Conservation (phyloP, 306 rosid genomes). For the Macrotyloma uniflorum region DNA sequence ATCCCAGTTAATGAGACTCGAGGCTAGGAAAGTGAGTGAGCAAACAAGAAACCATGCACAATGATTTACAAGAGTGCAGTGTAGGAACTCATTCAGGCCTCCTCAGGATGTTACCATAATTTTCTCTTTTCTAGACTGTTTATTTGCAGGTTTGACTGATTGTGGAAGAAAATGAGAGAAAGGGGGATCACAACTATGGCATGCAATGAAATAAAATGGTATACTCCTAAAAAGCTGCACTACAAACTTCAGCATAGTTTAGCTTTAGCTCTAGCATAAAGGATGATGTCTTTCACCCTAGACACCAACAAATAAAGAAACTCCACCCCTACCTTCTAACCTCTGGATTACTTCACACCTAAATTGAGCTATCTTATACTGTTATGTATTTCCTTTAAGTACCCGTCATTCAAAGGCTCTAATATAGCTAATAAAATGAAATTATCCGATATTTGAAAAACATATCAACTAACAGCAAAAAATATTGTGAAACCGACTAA, state of each 20-base stretch:
- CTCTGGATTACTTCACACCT: not conserved
- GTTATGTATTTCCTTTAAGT: not conserved
- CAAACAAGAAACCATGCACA: not conserved
- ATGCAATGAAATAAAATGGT: not conserved
- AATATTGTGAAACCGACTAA: slow-evolving; percentile 15
- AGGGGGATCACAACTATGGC: not conserved
- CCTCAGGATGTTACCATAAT: not conserved
- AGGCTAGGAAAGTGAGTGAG: not conserved
- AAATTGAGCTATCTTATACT: not conserved
- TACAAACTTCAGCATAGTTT: not conserved
- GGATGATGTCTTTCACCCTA: not conserved
- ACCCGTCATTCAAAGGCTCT: not conserved
- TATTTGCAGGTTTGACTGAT: not conserved
- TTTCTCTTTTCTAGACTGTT: not conserved
- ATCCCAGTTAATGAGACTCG: not conserved
- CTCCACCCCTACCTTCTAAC: not conserved
- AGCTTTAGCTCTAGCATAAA: not conserved
- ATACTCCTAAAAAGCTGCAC: not conserved
- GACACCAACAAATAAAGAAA: slow-evolving; percentile 5
- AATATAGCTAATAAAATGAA: not conserved
- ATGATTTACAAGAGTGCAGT: not conserved
- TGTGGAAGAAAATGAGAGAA: not conserved
- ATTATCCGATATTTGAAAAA: slow-evolving; percentile 11
- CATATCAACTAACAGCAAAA: not conserved
- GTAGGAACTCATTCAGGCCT: not conserved